Conservation (phyloP, 2,329 filamentous ascomycete genomes). For the Fusarium setosum region DNA sequence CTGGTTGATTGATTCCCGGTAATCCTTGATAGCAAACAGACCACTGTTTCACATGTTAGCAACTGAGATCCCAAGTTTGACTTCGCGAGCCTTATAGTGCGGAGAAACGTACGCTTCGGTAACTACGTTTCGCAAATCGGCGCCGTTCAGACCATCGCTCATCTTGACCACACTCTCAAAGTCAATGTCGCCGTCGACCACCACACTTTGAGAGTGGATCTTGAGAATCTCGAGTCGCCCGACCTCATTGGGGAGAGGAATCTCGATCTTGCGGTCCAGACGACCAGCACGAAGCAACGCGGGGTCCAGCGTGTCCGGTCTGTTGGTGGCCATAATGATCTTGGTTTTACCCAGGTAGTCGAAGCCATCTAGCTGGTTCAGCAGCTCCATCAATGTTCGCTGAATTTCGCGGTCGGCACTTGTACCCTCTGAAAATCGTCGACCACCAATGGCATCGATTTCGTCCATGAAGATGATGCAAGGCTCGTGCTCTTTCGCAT, state of each 20-base stretch:
- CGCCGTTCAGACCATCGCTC: constrained; percentile 97
- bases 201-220: constrained; percentile 90
- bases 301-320: constrained; percentile 95
- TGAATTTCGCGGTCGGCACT: constrained; percentile 98
- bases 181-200: constrained; percentile 94
- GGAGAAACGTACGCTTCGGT: constrained; percentile 90
- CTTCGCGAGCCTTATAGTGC: background rate
- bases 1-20: constrained; percentile 94
- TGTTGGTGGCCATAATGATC: constrained; percentile 99
- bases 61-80: constrained; percentile 15
- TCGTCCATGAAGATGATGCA: constrained; percentile 99
- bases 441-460: constrained; percentile 97
- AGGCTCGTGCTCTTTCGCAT: constrained; percentile 98
- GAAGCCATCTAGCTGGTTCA: constrained; percentile 98
- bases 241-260: constrained; percentile 95
- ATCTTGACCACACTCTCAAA: constrained; percentile 99
- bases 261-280: constrained; percentile 97
- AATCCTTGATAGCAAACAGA: constrained; percentile 98
- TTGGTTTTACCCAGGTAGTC: constrained; percentile 99
- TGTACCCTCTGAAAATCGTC: constrained; percentile 96
- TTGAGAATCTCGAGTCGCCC: constrained; percentile 97
- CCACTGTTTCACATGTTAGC: constrained; percentile 67
- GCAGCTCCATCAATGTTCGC: constrained; percentile 96
- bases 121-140: constrained; percentile 96
- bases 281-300: constrained; percentile 92